phyloP scores from a whole-genome alignment of 2,329 filamentous ascomycete species.

The Aaosphaeria arxii region DNA sequence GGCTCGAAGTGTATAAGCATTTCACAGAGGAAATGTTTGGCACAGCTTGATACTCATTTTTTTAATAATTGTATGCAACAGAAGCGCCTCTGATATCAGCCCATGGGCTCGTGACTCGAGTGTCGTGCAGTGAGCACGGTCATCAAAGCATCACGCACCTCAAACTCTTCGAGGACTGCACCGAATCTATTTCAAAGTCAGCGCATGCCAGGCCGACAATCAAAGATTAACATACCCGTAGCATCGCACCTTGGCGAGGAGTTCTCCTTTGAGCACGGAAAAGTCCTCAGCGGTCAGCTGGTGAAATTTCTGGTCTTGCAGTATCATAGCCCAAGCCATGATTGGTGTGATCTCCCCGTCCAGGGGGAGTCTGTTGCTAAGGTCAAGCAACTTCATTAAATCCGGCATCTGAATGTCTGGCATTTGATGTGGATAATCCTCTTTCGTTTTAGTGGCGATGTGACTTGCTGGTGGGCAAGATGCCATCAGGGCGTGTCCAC shows the following conservation, averaged over 20 bases:
- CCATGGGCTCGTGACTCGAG: too few relatives aligned
- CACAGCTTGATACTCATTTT: too few relatives aligned
- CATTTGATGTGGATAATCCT: constrained; percentile 66
- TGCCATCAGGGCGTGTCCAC: constrained; percentile 91
- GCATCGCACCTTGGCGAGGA: constrained; percentile 80
- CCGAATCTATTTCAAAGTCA: constrained; percentile 51
- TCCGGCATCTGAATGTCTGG: constrained; percentile 73
- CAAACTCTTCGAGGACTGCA: constrained; percentile 69
- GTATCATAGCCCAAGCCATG: constrained; percentile 86
- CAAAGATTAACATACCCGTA: constrained; percentile 72
- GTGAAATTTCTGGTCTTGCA: constrained; percentile 56
- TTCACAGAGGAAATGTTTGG: too few relatives aligned
- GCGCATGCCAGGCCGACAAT: not conserved
- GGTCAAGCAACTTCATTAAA: constrained; percentile 75
- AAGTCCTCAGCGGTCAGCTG: constrained; percentile 69
- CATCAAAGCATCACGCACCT: constrained; percentile 74
- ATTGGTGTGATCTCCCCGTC: constrained; percentile 92
- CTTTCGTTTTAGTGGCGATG: constrained; percentile 53
- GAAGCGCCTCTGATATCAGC: too few relatives aligned
- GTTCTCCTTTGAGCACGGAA: constrained; percentile 66
- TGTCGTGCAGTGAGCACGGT: constrained; percentile 56
- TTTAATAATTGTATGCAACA: too few relatives aligned
- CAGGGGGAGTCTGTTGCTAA: constrained; percentile 78
- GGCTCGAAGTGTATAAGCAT: too few relatives aligned
- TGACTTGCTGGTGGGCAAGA: constrained; percentile 75